Evolutionary conservation across 768 basidiomycete species (phyloP), one percentile per base, ranked within the genome.

Genomic region (Boletus barrowsii): DNA sequence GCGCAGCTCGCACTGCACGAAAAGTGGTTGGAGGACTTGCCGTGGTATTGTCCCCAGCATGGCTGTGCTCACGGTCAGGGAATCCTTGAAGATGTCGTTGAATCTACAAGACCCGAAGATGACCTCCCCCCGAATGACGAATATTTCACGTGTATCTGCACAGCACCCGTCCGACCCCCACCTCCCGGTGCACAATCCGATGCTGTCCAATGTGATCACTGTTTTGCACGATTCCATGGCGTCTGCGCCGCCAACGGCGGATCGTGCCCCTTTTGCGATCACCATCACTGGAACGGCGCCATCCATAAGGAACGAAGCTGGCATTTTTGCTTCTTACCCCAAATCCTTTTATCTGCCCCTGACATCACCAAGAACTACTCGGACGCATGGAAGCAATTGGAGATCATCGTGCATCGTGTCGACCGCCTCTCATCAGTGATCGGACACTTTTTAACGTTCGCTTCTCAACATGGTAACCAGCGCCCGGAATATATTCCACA

Each of bases 151-250:
- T 93, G 91, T 66, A 93, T 93, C 54, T 93, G 91, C 67, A 84
- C 77, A 36, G 68, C 72, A 11, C 82, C 91, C 10, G 90, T 93
- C 41, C 83, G 83, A 22, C 90, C 90, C 8, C 90, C 90, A n/a
- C 83, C 84, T 4, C 83, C 82, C 5, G 89, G 89, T 13, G 73
- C 76, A 20, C 75, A 80, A 29, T 91, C 91, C 0, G 90, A 92
- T 65, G 90, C 91, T 1, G 91, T 93, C 15, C 91, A 93, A 67
- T 93, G 90, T 66, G 90, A 93, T 65, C 90, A 93, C 61, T 93
- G 90, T 58, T 89, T 81, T 67, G 91, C 90, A 45, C 77, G 90
- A 46, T 93, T 93, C 72, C 90, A 93, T 56, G 90, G 89, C 5
- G 79, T 84, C 46, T 93, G 90, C 62, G 90, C 90, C 11, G 86